A percentile compares a stretch with the other conserved stretches of the same genome.
These are phyloP conservation scores for Pseudocercospora vitis DNA, from an alignment of 2,329 filamentous ascomycete genomes.

Conservation along the genomic window DNA sequence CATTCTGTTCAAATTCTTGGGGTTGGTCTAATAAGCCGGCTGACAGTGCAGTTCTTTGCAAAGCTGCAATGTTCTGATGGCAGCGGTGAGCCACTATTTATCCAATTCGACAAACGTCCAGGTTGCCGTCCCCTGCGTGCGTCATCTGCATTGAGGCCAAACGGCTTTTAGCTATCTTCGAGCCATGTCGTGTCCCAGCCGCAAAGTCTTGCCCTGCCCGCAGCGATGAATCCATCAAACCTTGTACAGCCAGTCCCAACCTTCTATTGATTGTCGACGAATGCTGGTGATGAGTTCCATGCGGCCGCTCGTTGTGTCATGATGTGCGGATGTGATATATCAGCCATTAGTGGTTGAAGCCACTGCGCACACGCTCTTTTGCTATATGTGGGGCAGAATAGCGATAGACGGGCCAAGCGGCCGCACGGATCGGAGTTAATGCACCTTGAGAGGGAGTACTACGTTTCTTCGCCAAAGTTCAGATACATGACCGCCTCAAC, in stretches of 20 bases:
- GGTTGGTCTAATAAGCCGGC: too few relatives aligned
- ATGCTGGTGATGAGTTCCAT: neutral
- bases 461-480: neutral
- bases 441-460: neutral
- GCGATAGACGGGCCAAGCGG: neutral
- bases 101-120: too few relatives aligned
- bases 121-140: too few relatives aligned
- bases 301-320: neutral
- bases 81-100: too few relatives aligned
- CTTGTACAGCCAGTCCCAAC: neutral
- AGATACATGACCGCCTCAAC: neutral
- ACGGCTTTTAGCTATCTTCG: too few relatives aligned
- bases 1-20: slow-evolving; percentile 8
- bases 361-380: neutral
- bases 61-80: too few relatives aligned
- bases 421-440: slow-evolving; percentile 1
- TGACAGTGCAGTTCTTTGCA: neutral
- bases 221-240: neutral
- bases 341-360: neutral
- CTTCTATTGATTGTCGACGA: too few relatives aligned
- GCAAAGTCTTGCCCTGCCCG: too few relatives aligned
- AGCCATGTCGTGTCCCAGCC: too few relatives aligned
- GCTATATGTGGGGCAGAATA: too few relatives aligned
- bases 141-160: too few relatives aligned
- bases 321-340: neutral